phyloP scores from a whole-genome alignment of 1,139 yeast species.

The Tardiomyces digboiensis region DNA sequence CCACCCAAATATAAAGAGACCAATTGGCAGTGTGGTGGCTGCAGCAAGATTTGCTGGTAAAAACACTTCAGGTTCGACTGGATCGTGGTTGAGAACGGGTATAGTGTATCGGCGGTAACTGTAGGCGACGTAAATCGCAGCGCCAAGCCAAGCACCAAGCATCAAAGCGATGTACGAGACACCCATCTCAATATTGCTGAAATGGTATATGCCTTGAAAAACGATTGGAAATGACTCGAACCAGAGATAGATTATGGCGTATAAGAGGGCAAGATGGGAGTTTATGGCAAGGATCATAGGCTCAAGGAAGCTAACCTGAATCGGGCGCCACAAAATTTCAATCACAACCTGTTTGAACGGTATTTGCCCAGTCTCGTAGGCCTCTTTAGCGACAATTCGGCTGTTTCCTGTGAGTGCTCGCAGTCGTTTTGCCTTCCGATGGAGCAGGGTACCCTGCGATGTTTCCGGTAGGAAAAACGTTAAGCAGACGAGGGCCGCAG shows the following conservation, averaged over 20 bases:
- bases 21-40: slow-evolving; percentile 41
- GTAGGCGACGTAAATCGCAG: slow-evolving; percentile 6
- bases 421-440: slow-evolving; percentile 36
- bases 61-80: slow-evolving; percentile 29
- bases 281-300: slow-evolving; percentile 80
- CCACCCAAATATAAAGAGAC: slow-evolving; percentile 59
- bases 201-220: slow-evolving; percentile 56
- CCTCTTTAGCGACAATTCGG: slow-evolving; percentile 12
- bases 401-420: slow-evolving; percentile 33
- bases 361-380: slow-evolving; percentile 5
- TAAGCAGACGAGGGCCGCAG: slow-evolving; percentile 25
- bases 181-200: slow-evolving; percentile 61
- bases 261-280: slow-evolving; percentile 77
- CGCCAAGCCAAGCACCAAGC: slow-evolving; percentile 36
- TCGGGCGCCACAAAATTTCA: slow-evolving; percentile 41
- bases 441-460: slow-evolving; percentile 34
- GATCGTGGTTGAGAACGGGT: slow-evolving; percentile 1
- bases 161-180: slow-evolving; percentile 68
- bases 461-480: slow-evolving; percentile 37
- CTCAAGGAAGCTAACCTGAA: slow-evolving; percentile 38
- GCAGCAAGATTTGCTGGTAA: slow-evolving; percentile 34
- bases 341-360: slow-evolving; percentile 5
- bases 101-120: slow-evolving; percentile 1
- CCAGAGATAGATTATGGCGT: slow-evolving; percentile 82
- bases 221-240: slow-evolving; percentile 79